Conservation (phyloP, 2,329 filamentous ascomycete genomes). For the Colletotrichum cordylinicola region DNA sequence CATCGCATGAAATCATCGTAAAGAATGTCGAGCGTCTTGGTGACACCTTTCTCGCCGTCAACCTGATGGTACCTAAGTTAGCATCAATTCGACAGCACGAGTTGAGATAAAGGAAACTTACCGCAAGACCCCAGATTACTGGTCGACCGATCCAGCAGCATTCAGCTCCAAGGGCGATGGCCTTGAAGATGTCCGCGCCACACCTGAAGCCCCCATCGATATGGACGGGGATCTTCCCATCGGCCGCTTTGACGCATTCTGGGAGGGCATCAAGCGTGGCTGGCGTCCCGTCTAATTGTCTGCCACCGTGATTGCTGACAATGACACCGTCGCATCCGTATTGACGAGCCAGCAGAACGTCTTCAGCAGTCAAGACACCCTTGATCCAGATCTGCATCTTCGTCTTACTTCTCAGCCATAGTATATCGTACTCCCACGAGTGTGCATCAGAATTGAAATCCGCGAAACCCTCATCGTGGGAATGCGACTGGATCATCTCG, state of each 20-base stretch:
- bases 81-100: background rate
- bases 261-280: constrained; percentile 48
- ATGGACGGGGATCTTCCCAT: constrained; percentile 40
- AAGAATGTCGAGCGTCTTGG: background rate
- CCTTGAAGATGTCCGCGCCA: background rate
- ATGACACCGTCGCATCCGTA: constrained; percentile 46
- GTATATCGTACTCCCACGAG: constrained; percentile 55
- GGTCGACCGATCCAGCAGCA: background rate
- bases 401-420: constrained; percentile 53
- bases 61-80: background rate
- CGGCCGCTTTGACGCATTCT: constrained; percentile 53
- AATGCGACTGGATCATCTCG: constrained; percentile 19
- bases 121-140: background rate
- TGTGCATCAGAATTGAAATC: constrained; percentile 24
- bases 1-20: background rate
- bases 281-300: constrained; percentile 49
- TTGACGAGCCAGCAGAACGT: constrained; percentile 40
- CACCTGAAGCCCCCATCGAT: background rate
- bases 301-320: constrained; percentile 51
- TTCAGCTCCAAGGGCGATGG: background rate
- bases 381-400: constrained; percentile 55
- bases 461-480: constrained; percentile 20
- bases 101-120: background rate
- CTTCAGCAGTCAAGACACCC: constrained; percentile 46
- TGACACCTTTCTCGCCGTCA: constrained; percentile 1